Evolutionary conservation across 73 alveolate species (phyloP), one percentile per base, ranked within the genome.

Genomic region (Diophrys sp.): DNA sequence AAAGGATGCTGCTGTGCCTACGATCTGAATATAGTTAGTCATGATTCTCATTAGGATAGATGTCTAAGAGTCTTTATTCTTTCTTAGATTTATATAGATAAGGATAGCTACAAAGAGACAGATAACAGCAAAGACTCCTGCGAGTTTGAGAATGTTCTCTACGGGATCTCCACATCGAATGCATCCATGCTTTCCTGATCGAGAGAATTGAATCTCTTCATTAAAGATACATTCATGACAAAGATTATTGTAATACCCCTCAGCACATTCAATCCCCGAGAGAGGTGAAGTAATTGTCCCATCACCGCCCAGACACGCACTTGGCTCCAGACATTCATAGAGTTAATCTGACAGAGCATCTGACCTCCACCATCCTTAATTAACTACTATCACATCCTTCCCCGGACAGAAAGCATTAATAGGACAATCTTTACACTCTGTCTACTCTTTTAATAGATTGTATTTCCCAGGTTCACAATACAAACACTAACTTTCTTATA

Each of bases 1-100:
- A 68, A 75, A 75, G 25, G 83, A 75, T 29, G 75, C 67, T 27
- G 83, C 83, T 1, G 83, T 32, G 1, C 75, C 26, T n/a, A 75
- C 31, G 26, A n/a, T n/a, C n/a, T n/a, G n/a, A n/a, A n/a, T n/a
- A n/a, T n/a, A n/a, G n/a, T n/a, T n/a, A n/a, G n/a, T n/a, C n/a
- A n/a, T n/a, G n/a, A n/a, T n/a, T n/a, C n/a, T n/a, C n/a, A n/a
- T n/a, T n/a, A n/a, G n/a, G 57, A 56, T 33, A 56, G 83, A 68
- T 56, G 26, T 74, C 57, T 56, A 32, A 56, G 55, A 18, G 83
- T n/a, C n/a, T n/a, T n/a, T n/a, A n/a, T n/a, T n/a, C n/a, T n/a
- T n/a, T n/a, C n/a, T n/a, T n/a, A n/a, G 29, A 26, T 56, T 2
- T 1, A 75, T 75, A 29, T 75, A 56, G 0, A 75, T 68, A 26